Conservation (phyloP, 2,329 filamentous ascomycete genomes). For the Fusarium zealandicum region DNA sequence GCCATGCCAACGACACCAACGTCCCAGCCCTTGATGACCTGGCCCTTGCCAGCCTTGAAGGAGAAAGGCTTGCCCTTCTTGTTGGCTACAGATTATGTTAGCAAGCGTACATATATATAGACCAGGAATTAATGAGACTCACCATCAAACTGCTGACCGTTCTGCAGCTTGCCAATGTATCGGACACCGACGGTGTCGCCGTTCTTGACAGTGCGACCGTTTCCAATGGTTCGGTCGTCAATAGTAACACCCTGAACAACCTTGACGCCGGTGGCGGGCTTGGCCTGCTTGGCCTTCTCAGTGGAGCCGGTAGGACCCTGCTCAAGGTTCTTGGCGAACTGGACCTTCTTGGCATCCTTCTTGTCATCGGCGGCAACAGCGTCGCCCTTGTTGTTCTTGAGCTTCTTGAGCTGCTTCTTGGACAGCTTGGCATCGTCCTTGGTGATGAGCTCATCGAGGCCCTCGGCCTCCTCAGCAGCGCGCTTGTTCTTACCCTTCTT, state of each 20-base stretch:
- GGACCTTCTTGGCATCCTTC: conserved; percentile 85
- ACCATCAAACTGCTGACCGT: conserved; percentile 96
- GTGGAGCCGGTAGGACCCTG: conserved; percentile 86
- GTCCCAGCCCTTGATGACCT: conserved; percentile 99
- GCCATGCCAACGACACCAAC: conserved; percentile 92
- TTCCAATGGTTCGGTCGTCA: conserved; percentile 93
- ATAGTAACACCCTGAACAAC: conserved; percentile 87
- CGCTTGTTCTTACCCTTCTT: conserved; percentile 95
- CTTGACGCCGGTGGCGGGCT: conserved; percentile 71
- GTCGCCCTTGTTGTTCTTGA: conserved; percentile 98
- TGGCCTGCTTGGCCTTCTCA: conserved; percentile 51
- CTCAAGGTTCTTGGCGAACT: conserved; percentile 99
- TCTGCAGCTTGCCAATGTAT: conserved; percentile 96
- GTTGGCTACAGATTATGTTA: conserved; percentile 70
- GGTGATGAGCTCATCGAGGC: conserved; percentile 84
- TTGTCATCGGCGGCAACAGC: conserved; percentile 70
- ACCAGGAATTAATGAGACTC: conserved; percentile 50
- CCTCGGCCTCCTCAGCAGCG: conserved; percentile 74
- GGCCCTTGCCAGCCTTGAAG: conserved; percentile 92
- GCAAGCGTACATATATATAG: conserved; percentile 4
- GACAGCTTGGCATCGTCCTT: conserved; percentile 81
- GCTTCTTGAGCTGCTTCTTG: conserved; percentile 98
- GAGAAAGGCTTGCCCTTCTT: conserved; percentile 98
- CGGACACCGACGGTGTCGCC: conserved; percentile 92
- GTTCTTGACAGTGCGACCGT: conserved; percentile 84